Conservation (phyloP, 2,329 filamentous ascomycete species). For the Ilyonectria sp. region DNA sequence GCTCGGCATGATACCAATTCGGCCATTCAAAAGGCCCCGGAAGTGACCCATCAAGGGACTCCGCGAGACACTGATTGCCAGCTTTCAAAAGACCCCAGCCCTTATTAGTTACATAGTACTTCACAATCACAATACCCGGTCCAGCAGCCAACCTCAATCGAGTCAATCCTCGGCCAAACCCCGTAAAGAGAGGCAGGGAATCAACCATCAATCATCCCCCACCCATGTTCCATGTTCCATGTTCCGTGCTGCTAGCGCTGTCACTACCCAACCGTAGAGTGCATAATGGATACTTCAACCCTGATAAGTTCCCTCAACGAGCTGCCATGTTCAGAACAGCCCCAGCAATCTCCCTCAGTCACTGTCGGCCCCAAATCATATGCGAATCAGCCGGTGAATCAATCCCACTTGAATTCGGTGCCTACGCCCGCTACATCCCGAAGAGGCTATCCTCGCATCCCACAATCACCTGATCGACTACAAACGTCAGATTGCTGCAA, state of each 20-base stretch:
- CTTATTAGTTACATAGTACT: too few species aligned
- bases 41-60: background rate
- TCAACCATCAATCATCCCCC: background rate
- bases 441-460: background rate
- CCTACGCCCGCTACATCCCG: background rate
- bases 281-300: background rate
- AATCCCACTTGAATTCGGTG: background rate
- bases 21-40: slow-evolving; percentile 1
- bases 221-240: background rate
- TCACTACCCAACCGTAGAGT: background rate
- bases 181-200: background rate
- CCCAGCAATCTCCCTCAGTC: background rate
- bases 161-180: background rate
- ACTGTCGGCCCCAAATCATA: background rate
- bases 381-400: background rate
- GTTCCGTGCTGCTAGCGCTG: slow-evolving; percentile 1
- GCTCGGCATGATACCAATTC: background rate
- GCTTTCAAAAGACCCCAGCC: slow-evolving; percentile 4
- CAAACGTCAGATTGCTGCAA: background rate
- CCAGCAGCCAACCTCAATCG: background rate
- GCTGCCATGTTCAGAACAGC: background rate
- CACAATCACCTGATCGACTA: background rate
- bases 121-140: background rate
- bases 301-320: background rate
- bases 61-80: background rate